Base-by-base conservation (phyloP, 1,284 basidiomycete species). In the Ceratobasidium sp. region DNA sequence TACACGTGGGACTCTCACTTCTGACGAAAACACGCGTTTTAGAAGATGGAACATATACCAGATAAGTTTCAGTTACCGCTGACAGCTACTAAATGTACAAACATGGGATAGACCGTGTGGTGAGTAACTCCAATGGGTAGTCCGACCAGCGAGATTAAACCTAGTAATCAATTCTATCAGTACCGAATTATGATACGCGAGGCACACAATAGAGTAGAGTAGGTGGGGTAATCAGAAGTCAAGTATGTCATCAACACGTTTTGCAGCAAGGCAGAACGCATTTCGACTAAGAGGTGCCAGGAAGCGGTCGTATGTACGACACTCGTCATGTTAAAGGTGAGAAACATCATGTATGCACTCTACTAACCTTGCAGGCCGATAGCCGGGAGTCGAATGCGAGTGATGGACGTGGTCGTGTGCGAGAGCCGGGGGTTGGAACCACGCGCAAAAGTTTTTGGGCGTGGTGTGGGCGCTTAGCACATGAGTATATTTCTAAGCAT, bases 211-310 rank as follows among this genome's bases (percentile, higher is more conserved):
- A 30, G 23, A 30, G 14, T n/a, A 16, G 52, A 25, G 25, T 13
- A 23, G n/a, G 29, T 25, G 53, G 21, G 5, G 36, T 39, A 66
- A 67, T 67, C 62, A 67, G 62, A 67, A 67, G 62, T 67, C 62
- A 56, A 67, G 29, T 67, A 67, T 67, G 62, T 67, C 62, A 67
- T 67, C 62, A 56, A 67, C 62, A 67, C 62, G 62, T 67, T 56
- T 56, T 33, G 52, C 62, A 49, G 62, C 23, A 6, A 46, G 19
- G 62, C 62, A 67, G 56, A 47, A 67, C 62, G 62, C 52, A 30
- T 67, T 49, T 67, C 62, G 62, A 67, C 62, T 67, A 67, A 67
- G 62, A 67, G 62, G 62, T 67, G 62, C 62, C 62, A 67, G 62
- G 39, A 53, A 42, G 25, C 52, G 62, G 41, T 53, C 52, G 44